A percentile compares a stretch with the other conserved stretches of the same genome.
These are phyloP conservation scores for Triangularia verruculosa DNA, from an alignment of 2,329 filamentous ascomycete species.

Conservation along the genomic window DNA sequence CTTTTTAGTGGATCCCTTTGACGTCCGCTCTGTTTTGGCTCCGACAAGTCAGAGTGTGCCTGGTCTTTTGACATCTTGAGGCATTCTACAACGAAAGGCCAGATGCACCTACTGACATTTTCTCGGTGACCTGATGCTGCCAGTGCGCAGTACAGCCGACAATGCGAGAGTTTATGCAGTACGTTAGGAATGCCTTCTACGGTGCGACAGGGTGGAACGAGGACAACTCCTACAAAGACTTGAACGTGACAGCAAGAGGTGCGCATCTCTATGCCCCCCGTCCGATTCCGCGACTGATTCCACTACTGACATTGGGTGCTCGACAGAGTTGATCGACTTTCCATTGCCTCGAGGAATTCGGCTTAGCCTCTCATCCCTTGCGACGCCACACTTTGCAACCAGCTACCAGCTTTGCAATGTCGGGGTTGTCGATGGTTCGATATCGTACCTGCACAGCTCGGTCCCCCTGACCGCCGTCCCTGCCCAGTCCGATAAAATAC, in stretches of 20 bases:
- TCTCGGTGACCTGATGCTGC: conserved; percentile 22
- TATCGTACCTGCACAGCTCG: conserved; percentile 94
- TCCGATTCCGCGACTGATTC: neutral
- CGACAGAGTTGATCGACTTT: conserved; percentile 78
- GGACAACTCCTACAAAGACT: conserved; percentile 32
- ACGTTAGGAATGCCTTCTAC: conserved; percentile 32
- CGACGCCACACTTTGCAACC: conserved; percentile 88
- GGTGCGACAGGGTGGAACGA: conserved; percentile 30
- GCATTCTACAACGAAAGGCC: neutral
- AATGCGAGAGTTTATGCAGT: conserved; percentile 33
- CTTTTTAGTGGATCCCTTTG: neutral
- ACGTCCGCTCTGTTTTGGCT: neutral
- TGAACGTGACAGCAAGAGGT: conserved; percentile 30
- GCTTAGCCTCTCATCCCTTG: conserved; percentile 84
- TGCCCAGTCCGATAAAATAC: conserved; percentile 69
- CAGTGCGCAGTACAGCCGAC: too few relatives aligned
- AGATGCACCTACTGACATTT: neutral
- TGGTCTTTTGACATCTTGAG: neutral
- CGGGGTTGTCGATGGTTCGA: conserved; percentile 91
- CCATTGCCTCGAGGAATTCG: conserved; percentile 79
- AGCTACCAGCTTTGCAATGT: conserved; percentile 88
- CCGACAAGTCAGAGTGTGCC: too few relatives aligned
- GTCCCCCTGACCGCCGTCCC: conserved; percentile 66
- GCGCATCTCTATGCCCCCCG: neutral
- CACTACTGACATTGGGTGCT: neutral